Evolutionary conservation across 441 rosid species (phyloP), one percentile per base, ranked within the genome.

Genomic region (Arabidopsis hybrid): DNA sequence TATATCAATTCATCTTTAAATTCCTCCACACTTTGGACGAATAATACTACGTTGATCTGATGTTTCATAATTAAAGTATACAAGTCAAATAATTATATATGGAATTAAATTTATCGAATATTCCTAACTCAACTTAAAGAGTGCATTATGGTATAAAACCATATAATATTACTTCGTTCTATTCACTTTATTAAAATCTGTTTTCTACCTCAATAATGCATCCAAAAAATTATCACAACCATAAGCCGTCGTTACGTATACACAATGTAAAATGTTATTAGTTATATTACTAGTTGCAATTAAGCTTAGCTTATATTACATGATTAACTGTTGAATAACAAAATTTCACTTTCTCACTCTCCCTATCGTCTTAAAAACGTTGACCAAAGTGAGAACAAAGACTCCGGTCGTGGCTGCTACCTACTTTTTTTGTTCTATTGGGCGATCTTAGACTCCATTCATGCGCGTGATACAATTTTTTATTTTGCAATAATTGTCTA

Each of bases 381-480:
- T 69, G 70, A 75, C 69, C 69, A 61, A 69, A 53, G 52, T 52
- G 65, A 52, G 42, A 60, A 52, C 73, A 35, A 60, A 52, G 43
- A 60, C 64, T 26, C 12, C 4, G n/a, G 70, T 76, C 71, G 46
- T 62, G 71, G 71, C 75, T 75, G 74, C 74, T 69, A 70, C 74
- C 70, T 53, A 75, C 69, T 62, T 61, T 26, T 26, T 26, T 26
- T 2, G 2, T 60, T 62, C 74, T 75, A 21, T 69, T 53, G 61
- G 31, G n/a, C 18, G 26, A 59, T 58, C 67, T 18, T 26, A 36
- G 51, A 73, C 65, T 65, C 56, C 42, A 51, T 47, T 45, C 65
- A 57, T 47, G 72, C 52, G 56, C 56, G 16, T 65, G 31, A 49
- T 62, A 13, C 6, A 31, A 3, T 47, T 32, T 32, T 43, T 47